These are phyloP conservation scores for Moringa oleifera DNA, from an alignment of 345 rosid species.

Conservation along the genomic window DNA sequence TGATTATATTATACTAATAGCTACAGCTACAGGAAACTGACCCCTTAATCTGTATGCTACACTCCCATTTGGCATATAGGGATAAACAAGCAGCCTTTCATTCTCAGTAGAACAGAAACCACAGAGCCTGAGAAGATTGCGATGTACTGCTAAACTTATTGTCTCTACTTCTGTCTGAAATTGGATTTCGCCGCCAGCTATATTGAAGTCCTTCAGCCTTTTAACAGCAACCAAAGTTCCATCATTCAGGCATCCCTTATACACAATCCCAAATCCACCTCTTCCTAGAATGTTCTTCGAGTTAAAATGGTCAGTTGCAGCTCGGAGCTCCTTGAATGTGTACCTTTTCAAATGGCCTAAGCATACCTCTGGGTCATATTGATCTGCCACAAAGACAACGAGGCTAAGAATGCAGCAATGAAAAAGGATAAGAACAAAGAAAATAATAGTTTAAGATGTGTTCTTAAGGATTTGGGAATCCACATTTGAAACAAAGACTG, in stretches of 20 bases:
- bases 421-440: background rate
- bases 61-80: slow-evolving; percentile 94
- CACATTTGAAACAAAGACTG: background rate
- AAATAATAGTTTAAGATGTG: background rate
- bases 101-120: slow-evolving; percentile 93
- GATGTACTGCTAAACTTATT: slow-evolving; percentile 91
- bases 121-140: slow-evolving; percentile 91
- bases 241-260: slow-evolving; percentile 75
- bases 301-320: slow-evolving; percentile 84
- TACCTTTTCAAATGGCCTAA: slow-evolving; percentile 88
- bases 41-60: slow-evolving; percentile 94
- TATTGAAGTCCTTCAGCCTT: slow-evolving; percentile 89
- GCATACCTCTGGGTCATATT: slow-evolving; percentile 80
- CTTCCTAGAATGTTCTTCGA: slow-evolving; percentile 84
- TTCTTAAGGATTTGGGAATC: background rate
- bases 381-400: slow-evolving; percentile 46
- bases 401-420: slow-evolving; percentile 9
- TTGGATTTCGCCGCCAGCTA: slow-evolving; percentile 90
- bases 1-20: background rate
- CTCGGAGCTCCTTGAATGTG: slow-evolving; percentile 84
- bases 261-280: slow-evolving; percentile 95
- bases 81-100: slow-evolving; percentile 91
- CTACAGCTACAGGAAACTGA: slow-evolving; percentile 16
- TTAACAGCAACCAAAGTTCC: slow-evolving; percentile 86
- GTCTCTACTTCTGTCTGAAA: slow-evolving; percentile 98